phyloP scores from a whole-genome alignment of 345 rosid genomes.

The sweet orange (Citrus sinensis) region DNA sequence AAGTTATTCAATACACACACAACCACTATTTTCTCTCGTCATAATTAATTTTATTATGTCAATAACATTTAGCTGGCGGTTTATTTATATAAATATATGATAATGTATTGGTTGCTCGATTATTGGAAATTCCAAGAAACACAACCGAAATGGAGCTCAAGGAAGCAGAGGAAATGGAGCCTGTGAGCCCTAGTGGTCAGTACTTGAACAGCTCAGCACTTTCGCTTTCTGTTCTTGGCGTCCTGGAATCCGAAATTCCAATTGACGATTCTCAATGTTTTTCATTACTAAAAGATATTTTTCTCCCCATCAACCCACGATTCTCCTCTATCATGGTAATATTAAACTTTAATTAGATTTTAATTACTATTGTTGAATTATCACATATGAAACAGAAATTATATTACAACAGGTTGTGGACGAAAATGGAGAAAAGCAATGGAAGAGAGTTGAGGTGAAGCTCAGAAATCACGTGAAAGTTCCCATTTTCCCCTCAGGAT shows the following conservation, averaged over 20 bases:
- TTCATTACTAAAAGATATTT: slow-evolving; percentile 16
- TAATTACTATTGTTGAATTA: too few relatives aligned
- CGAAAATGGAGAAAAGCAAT: slow-evolving; percentile 22
- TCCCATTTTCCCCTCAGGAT: slow-evolving; percentile 29
- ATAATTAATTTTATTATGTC: too few relatives aligned
- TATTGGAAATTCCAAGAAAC: too few relatives aligned
- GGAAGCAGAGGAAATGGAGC: slow-evolving; percentile 14
- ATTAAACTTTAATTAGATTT: too few relatives aligned
- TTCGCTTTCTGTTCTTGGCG: slow-evolving; percentile 23
- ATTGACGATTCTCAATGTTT: slow-evolving; percentile 18
- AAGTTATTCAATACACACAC: too few relatives aligned
- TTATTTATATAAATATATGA: too few relatives aligned
- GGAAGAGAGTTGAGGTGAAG: slow-evolving; percentile 38
- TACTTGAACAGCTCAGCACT: slow-evolving; percentile 31
- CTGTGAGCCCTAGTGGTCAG: slow-evolving; percentile 45
- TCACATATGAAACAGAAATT: too few relatives aligned
- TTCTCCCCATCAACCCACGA: slow-evolving; percentile 41
- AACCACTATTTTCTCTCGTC: too few relatives aligned
- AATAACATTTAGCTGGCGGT: too few relatives aligned
- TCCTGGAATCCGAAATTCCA: slow-evolving; percentile 31
- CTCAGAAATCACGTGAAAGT: slow-evolving; percentile 24
- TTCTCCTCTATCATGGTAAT: slow-evolving; percentile 49
- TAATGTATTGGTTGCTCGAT: too few relatives aligned
- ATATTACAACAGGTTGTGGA: slow-evolving; percentile 24
- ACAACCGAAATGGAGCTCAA: not conserved